Conservation (phyloP, 2,329 filamentous ascomycete genomes). For the Calonectria leucothoes region DNA sequence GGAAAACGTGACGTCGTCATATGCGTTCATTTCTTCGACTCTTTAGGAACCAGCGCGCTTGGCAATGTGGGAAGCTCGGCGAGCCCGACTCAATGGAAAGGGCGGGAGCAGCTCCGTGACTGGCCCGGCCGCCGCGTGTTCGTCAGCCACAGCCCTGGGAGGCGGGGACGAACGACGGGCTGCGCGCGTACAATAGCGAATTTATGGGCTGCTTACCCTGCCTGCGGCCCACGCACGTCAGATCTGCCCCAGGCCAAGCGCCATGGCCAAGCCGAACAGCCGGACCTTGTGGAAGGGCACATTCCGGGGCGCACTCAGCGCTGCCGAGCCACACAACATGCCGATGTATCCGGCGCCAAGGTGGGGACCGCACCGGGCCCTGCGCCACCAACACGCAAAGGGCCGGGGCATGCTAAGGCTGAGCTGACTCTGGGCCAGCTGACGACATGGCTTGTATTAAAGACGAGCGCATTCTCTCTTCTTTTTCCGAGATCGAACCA, state of each 20-base stretch:
- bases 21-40: background rate
- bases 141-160: background rate
- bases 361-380: background rate
- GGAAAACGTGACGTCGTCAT: background rate
- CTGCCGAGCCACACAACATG: slow-evolving; percentile 22
- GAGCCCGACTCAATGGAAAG: background rate
- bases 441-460: slow-evolving; percentile 6
- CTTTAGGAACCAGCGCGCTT: background rate
- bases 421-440: background rate
- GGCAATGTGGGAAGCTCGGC: slow-evolving; percentile 6
- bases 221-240: background rate
- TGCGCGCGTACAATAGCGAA: background rate
- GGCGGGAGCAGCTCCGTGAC: background rate
- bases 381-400: slow-evolving; percentile 15
- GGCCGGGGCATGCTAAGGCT: background rate
- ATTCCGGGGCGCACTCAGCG: background rate
- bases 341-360: slow-evolving; percentile 23
- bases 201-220: background rate
- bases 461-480: background rate
- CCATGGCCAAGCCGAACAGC: slow-evolving; percentile 14
- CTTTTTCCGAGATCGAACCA: background rate
- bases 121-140: background rate
- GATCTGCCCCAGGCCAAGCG: background rate
- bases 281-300: background rate
- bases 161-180: slow-evolving; percentile 1